These are phyloP conservation scores for Cladorrhinum samala DNA, from an alignment of 495 filamentous ascomycete genomes.

Conservation along the genomic window DNA sequence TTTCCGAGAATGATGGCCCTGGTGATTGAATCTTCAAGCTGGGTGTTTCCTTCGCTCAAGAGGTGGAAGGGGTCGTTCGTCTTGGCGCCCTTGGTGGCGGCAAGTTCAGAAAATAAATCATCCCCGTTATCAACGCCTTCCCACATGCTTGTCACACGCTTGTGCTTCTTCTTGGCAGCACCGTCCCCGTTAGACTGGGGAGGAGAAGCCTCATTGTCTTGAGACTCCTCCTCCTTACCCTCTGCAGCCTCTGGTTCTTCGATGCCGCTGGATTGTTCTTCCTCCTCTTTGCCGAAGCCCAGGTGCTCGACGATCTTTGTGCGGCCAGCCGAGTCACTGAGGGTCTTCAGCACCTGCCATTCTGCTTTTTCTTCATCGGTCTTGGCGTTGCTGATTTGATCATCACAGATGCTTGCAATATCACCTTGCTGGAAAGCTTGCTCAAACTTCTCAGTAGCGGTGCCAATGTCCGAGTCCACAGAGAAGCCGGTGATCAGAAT, in stretches of 20 bases:
- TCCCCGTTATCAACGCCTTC: slow-evolving; percentile 69
- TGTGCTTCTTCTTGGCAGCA: slow-evolving; percentile 33
- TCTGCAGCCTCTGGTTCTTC: slow-evolving; percentile 13
- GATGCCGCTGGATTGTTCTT: slow-evolving; percentile 45
- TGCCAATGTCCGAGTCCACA: slow-evolving; percentile 78
- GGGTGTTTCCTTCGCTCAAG: slow-evolving; percentile 69
- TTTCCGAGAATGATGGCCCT: slow-evolving; percentile 78
- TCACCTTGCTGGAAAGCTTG: slow-evolving; percentile 72
- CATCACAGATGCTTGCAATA: slow-evolving; percentile 70
- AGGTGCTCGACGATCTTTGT: slow-evolving; percentile 79
- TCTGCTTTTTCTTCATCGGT: slow-evolving; percentile 90
- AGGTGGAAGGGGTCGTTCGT: slow-evolving; percentile 53
- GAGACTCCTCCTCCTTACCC: slow-evolving; percentile 35
- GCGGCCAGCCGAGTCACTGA: slow-evolving; percentile 74
- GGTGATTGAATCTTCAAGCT: slow-evolving; percentile 81
- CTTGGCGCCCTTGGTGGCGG: slow-evolving; percentile 47
- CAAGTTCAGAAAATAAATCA: slow-evolving; percentile 73
- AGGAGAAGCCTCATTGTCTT: slow-evolving; percentile 40
- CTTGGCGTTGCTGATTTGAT: slow-evolving; percentile 62
- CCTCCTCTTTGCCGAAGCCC: slow-evolving; percentile 64
- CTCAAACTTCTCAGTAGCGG: slow-evolving; percentile 82
- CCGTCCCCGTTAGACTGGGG: slow-evolving; percentile 30
- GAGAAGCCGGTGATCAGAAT: slow-evolving; percentile 80
- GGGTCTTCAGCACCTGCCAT: slow-evolving; percentile 88
- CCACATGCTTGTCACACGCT: slow-evolving; percentile 35